phyloP scores from a whole-genome alignment of 768 basidiomycete species.

The Fistulinella prunicolor region DNA sequence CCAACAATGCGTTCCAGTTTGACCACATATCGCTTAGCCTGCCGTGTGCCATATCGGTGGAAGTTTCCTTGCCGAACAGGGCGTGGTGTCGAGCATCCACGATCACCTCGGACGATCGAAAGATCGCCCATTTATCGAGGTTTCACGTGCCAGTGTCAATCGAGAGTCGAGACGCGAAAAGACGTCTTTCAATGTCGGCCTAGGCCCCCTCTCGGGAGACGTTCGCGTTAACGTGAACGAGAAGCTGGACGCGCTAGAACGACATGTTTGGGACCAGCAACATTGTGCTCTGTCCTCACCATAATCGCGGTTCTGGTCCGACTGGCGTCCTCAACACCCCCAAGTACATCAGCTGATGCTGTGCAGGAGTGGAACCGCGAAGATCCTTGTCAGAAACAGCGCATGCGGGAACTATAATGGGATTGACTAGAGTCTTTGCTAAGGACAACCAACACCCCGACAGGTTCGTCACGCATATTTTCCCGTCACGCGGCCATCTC shows the following conservation, averaged over 20 bases:
- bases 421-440: too few relatives aligned
- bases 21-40: neutral
- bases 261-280: conserved; percentile 1
- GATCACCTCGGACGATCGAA: conserved; percentile 29
- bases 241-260: too few relatives aligned
- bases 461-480: neutral
- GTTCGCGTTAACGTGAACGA: conserved; percentile 2
- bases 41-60: neutral
- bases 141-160: conserved; percentile 8
- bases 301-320: conserved; percentile 6
- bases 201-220: too few relatives aligned
- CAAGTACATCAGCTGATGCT: too few relatives aligned
- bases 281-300: conserved; percentile 16
- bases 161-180: neutral
- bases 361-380: neutral
- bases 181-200: too few relatives aligned
- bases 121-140: conserved; percentile 20
- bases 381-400: neutral
- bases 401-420: neutral
- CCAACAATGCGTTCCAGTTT: neutral
- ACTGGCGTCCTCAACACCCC: too few relatives aligned
- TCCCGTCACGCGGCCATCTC: conserved; percentile 17
- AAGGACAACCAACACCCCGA: too few relatives aligned
- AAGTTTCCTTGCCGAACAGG: too few relatives aligned
- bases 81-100: conserved; percentile 1